phyloP scores from a whole-genome alignment of 1,284 basidiomycete species.

The Malassezia psittaci region DNA sequence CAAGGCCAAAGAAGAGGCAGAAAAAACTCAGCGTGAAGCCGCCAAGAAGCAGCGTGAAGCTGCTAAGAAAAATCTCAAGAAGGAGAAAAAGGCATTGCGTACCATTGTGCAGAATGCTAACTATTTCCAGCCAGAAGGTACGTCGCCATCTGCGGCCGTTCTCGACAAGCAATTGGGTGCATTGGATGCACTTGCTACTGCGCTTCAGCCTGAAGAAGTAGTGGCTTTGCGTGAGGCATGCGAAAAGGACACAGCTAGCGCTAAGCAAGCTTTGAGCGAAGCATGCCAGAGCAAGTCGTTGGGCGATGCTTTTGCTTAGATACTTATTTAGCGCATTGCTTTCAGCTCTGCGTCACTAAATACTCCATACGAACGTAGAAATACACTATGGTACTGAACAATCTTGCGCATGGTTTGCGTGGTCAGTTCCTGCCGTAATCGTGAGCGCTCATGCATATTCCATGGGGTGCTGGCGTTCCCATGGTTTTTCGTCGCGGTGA shows the following conservation, averaged over 20 bases:
- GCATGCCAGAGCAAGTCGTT: slow-evolving; percentile 49
- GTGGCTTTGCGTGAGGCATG: slow-evolving; percentile 53
- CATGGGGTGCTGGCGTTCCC: not conserved
- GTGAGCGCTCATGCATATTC: not conserved
- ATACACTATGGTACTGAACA: not conserved
- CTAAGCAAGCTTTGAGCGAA: slow-evolving; percentile 51
- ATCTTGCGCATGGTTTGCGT: not conserved
- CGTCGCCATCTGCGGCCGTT: slow-evolving; percentile 50
- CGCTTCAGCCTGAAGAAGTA: slow-evolving; percentile 52
- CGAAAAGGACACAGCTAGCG: slow-evolving; percentile 37
- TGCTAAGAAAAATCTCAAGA: slow-evolving; percentile 47
- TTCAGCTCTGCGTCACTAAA: slow-evolving; percentile 9
- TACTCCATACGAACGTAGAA: slow-evolving; percentile 1
- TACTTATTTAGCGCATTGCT: not conserved
- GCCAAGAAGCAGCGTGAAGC: slow-evolving; percentile 86
- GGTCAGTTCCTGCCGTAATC: slow-evolving; percentile 5
- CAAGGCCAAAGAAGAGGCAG: slow-evolving; percentile 54
- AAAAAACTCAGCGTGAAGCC: slow-evolving; percentile 60
- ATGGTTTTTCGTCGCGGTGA: not conserved
- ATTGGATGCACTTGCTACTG: slow-evolving; percentile 52
- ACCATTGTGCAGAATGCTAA: slow-evolving; percentile 53
- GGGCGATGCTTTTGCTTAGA: slow-evolving; percentile 34
- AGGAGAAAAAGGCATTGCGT: slow-evolving; percentile 45
- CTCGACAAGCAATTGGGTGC: slow-evolving; percentile 55
- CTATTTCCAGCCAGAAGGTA: slow-evolving; percentile 54